These are phyloP conservation scores for Zymoseptoria pseudotritici DNA, from an alignment of 2,329 filamentous ascomycete genomes.

Conservation along the genomic window DNA sequence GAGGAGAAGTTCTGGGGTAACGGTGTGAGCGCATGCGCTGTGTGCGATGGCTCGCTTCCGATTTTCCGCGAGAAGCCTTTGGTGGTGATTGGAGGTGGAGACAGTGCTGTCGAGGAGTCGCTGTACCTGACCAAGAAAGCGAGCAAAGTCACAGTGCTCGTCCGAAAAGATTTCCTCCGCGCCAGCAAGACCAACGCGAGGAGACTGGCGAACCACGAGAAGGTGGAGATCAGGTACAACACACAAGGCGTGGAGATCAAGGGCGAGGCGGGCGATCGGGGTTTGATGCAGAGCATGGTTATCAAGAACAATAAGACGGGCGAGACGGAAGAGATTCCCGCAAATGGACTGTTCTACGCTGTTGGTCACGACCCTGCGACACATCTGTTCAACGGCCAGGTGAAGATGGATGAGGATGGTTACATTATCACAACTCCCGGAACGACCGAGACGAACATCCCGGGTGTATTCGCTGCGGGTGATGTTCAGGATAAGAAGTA, in stretches of 20 bases:
- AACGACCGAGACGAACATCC: slow-evolving; percentile 76
- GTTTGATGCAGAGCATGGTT: slow-evolving; percentile 80
- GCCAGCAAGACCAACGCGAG: slow-evolving; percentile 90
- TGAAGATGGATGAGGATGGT: slow-evolving; percentile 81
- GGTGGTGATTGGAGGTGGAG: slow-evolving; percentile 91
- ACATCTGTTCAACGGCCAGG: slow-evolving; percentile 77
- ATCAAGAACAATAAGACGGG: slow-evolving; percentile 74
- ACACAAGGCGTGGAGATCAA: slow-evolving; percentile 72
- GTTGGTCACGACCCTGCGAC: slow-evolving; percentile 95
- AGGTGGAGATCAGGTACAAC: slow-evolving; percentile 87
- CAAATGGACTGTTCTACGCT: slow-evolving; percentile 93
- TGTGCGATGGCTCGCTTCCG: slow-evolving; percentile 92
- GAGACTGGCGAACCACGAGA: slow-evolving; percentile 71
- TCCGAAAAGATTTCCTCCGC: slow-evolving; percentile 76
- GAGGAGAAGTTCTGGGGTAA: slow-evolving; percentile 98
- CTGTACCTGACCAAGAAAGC: slow-evolving; percentile 98
- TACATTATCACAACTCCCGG: slow-evolving; percentile 88
- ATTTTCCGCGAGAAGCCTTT: slow-evolving; percentile 96
- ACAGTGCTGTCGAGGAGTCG: slow-evolving; percentile 94
- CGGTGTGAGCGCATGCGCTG: slow-evolving; percentile 91
- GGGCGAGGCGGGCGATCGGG: slow-evolving; percentile 65
- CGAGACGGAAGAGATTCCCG: slow-evolving; percentile 72
- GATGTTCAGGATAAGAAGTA: slow-evolving; percentile 99
- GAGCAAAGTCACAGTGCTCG: slow-evolving; percentile 87
- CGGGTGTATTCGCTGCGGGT: slow-evolving; percentile 91